Evolutionary conservation across 441 rosid species (phyloP), one percentile per base, ranked within the genome.

Genomic region (Capsella rubella): DNA sequence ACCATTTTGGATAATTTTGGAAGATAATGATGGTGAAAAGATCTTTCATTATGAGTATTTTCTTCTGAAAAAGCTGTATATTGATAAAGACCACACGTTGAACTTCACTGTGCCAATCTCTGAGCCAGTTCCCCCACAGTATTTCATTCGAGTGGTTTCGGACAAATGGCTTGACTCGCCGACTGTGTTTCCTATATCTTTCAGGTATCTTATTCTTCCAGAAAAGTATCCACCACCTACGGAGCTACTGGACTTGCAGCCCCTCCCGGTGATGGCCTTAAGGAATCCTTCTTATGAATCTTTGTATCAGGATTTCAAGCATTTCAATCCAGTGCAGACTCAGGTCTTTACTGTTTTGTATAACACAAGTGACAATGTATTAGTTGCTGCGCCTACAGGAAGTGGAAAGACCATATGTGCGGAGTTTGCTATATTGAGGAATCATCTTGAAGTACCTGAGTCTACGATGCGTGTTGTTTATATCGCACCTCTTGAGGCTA

Each of bases 161-260:
- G 99, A 95, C 78, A 89, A 85, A 67, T 95, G 98, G 99, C 86
- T 93, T 66, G 96, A 93, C 43, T 90, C 99, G 10, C 95, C 87
- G 72, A 86, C 96, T 68, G 90, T 91, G 82, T 78, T 91, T 39
- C 97, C 97, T 16, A 84, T 95, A 67, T 92, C 97, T 67, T 95
- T 95, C 82, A 85, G 95, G 79, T 96, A 95, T 59, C 97, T 95
- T 51, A 93, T 93, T 72, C 88, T 95, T 59, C 99, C 99, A 28
- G 98, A 95, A 73, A 93, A 95, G 85, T 87, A 88, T 74, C 98
- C 96, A 51, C 98, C 98, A n/a, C 97, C 98, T 3, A 95, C 99
- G 4, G 98, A 95, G 87, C 80, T 95, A 35, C 74, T 95, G 70
- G 99, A 95, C 79, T 82, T 95, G 87, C 98, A 90, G 58, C 98